Base-by-base conservation (phyloP, 225 moss, liverwort and hornwort genomes). In the Sphagnum tenellum region DNA sequence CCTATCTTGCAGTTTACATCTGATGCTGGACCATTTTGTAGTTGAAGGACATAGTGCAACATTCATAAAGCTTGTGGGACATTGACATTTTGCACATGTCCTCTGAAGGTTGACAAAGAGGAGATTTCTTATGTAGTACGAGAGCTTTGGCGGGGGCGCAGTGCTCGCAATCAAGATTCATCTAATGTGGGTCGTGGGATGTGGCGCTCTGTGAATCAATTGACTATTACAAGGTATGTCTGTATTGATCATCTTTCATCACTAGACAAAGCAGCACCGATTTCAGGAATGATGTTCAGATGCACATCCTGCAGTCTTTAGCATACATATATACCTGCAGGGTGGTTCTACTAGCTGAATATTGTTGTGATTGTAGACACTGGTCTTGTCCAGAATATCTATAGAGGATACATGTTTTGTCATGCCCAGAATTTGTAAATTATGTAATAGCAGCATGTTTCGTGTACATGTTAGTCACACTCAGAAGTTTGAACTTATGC, bases 81-180 rank as follows among this genome's bases (percentile, higher is more conserved):
- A n/a, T 56, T 64, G 11, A 47, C 8, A 49, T 45, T 29, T 29
- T 29, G 29, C 29, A 29, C 67, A 7, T 47, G 46, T 48, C 52
- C 52, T 29, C 9, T 70, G 63, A 62, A 98, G 96, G 85, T 98
- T 64, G 98, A 98, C 65, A 93, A 82, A 79, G 98, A 98, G 77
- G 98, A 98, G 70, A 86, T 98, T 67, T 80, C 87, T 10, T 93
- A 87, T 62, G 72, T 93, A 52, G 84, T 98, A 55, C 87, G 98
- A 76, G 98, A 98, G 67, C 79, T 98, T 67, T 98, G 98, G 98
- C 83, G 93, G 48, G 98, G 98, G 56, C 90, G 93, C 69, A 98
- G 93, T 81, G 98, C 98, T 69, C 78, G 86, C 70, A 79, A 84
- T 49, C 98, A 98, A 81, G 75, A 76, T 66, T 88, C 90, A 47